phyloP scores from a whole-genome alignment of 495 filamentous ascomycete genomes.

The Glarea lozoyensis region DNA sequence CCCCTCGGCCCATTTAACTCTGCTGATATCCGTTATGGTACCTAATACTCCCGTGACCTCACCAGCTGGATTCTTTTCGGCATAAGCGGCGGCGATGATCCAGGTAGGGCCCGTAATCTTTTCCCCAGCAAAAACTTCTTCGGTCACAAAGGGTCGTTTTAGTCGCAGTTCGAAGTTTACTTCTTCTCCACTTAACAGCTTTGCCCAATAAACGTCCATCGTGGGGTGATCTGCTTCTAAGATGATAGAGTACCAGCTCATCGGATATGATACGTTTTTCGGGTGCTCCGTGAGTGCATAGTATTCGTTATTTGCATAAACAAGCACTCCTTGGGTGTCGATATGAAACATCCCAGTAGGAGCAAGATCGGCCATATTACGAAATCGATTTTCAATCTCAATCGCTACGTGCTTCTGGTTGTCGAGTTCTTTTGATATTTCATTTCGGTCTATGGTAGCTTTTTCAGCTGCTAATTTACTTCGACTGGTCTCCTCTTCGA shows the following conservation, averaged over 20 bases:
- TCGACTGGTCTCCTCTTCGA: constrained; percentile 12
- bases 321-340: constrained; percentile 3
- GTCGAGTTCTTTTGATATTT: background rate
- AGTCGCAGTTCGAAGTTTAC: no score
- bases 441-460: background rate
- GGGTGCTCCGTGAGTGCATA: constrained; percentile 9
- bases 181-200: no score
- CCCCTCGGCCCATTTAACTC: constrained; percentile 43
- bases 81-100: no score
- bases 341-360: constrained; percentile 9
- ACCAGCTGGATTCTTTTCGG: no score
- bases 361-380: constrained; percentile 15
- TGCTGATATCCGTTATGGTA: constrained; percentile 26
- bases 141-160: no score
- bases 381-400: constrained; percentile 4
- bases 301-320: constrained; percentile 17
- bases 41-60: no score
- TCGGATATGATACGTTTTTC: constrained; percentile 32
- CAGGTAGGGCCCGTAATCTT: no score
- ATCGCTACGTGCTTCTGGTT: constrained; percentile 6
- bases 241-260: no score
- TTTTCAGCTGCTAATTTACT: constrained; percentile 8
- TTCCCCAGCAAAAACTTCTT: no score
- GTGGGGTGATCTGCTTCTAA: constrained; percentile 17
- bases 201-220: no score